Base-by-base conservation (phyloP, 352 stramenopile species). In the Phytophthora constricta region DNA sequence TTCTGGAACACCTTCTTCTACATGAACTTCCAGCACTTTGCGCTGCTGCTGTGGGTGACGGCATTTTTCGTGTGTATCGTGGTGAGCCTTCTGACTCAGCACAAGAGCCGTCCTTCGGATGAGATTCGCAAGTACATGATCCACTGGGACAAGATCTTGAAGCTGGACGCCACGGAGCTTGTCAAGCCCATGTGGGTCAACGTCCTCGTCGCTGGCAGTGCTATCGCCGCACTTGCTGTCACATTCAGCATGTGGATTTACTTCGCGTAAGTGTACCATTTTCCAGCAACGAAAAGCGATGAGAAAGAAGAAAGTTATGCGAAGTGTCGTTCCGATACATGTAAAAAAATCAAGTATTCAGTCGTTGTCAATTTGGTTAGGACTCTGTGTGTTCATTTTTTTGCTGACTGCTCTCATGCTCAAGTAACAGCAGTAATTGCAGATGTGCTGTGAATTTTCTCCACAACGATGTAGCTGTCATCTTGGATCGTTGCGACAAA, bases 1-100 rank as follows among this genome's bases (percentile, higher is more conserved):
- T 56, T 85, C 17, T 58, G 71, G 39, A 77, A 91, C 57, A 72
- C 68, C 0, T 91, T 88, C 50, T 88, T 88, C 58, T 86, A 86
- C 69, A 86, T 91, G 72, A 85, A 89, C 65, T 91, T 91, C 60
- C 74, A 87, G 66, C 80, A 89, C 65, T 90, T 87, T 62, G 78
- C 82, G 2, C 69, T 84, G 65, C 43, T 91, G 46, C 68, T 87
- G 41, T 89, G 77, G 79, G 55, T 81, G 54, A 80, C 70, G 14
- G 64, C 77, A 2, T 54, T 79, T 48, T 31, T 84, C 19, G 66
- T 88, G n/a, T 86, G 79, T 48, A 65, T 91, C 19, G 49, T 74
- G 46, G 76, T 89, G 20, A 86, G 80, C 62, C 53, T 89, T 11
- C 56, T 82, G 28, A 89, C 77, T 5, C 65, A 71, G 26, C 70